Evolutionary conservation across 2,329 filamentous ascomycete species (phyloP), one percentile per base, ranked within the genome.

Genomic region (Pseudogymnoascus sp.): DNA sequence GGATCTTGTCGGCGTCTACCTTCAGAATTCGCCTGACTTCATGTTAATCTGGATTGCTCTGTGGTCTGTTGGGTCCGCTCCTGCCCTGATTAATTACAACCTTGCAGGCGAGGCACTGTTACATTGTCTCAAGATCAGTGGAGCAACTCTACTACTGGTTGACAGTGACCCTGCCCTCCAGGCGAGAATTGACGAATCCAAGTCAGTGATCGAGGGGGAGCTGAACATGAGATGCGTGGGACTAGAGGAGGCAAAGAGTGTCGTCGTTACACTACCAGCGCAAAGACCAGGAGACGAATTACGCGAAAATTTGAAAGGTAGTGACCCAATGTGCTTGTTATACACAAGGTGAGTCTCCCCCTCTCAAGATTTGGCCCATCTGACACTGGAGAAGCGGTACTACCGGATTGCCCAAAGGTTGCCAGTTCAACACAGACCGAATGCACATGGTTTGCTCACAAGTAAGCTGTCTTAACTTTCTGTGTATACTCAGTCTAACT

Each of bases 401-500:
- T 0, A 92, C 89, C 0, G 89, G 89, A 2, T 73, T 89, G 65
- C 88, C 89, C 9, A 92, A 92, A 71, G 88, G 85, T 1, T 87
- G 85, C 66, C 72, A 79, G 0, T 85, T 89, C 66, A 82, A 82
- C 16, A 78, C 81, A 7, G 72, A 76, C 2, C 77, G 74, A 16
- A 72, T 70, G 0, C 77, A 67, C 72, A 61, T 61, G 61, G 41
- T 36, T 63, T 58, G 65, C 60, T 64, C 73, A 67, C 60, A 22
- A 20, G 67, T 70, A 66, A 60, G 61, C 20, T 3, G 28, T 50
- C 36, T 33, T n/a, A 35, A 50, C 18, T 22, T 12, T 22, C 8
- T 11, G 4, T 43, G 12, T 35, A 20, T 9, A n/a, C 37, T 11
- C 16, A 16, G 14, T 16, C 60, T 14, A 25, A 22, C 33, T 37